phyloP scores from a whole-genome alignment of 805 yeast genomes.

The Monosporozyma aerobia region DNA sequence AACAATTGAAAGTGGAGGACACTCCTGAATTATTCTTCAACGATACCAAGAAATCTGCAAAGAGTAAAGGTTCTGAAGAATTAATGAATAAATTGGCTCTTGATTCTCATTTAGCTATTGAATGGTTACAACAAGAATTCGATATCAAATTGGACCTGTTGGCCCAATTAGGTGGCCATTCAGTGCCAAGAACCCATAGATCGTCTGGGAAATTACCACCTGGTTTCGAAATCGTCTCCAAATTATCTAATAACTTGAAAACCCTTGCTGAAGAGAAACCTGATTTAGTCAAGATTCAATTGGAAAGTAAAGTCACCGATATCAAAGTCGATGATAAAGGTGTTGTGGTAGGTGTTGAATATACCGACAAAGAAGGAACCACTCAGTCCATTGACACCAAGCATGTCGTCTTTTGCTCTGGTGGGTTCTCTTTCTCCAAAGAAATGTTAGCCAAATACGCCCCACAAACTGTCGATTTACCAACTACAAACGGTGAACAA shows the following conservation, averaged over 20 bases:
- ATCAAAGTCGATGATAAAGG: slow-evolving; percentile 22
- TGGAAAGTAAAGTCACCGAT: slow-evolving; percentile 33
- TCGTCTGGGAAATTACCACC: slow-evolving; percentile 54
- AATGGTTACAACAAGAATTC: slow-evolving; percentile 62
- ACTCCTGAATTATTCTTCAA: slow-evolving; percentile 47
- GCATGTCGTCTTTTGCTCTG: slow-evolving; percentile 45
- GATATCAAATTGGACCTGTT: slow-evolving; percentile 56
- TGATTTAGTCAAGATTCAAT: slow-evolving; percentile 29
- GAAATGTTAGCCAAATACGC: slow-evolving; percentile 35
- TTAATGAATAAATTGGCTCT: slow-evolving; percentile 52
- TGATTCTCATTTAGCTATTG: slow-evolving; percentile 57
- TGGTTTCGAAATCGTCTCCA: slow-evolving; percentile 47
- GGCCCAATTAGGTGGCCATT: slow-evolving; percentile 76
- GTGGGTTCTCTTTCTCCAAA: slow-evolving; percentile 42
- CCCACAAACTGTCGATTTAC: slow-evolving; percentile 38
- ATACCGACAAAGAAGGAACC: slow-evolving; percentile 25
- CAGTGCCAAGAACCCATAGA: slow-evolving; percentile 72
- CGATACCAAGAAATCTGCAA: slow-evolving; percentile 63
- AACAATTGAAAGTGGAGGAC: slow-evolving; percentile 41
- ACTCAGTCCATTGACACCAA: slow-evolving; percentile 20
- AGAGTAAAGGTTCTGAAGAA: slow-evolving; percentile 46
- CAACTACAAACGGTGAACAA: slow-evolving; percentile 49
- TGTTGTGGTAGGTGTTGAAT: slow-evolving; percentile 36
- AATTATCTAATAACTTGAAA: slow-evolving; percentile 34
- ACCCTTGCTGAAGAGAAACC: slow-evolving; percentile 23